phyloP scores from a whole-genome alignment of 805 yeast species.

The Schwanniomyces pseudopolymorphus region DNA sequence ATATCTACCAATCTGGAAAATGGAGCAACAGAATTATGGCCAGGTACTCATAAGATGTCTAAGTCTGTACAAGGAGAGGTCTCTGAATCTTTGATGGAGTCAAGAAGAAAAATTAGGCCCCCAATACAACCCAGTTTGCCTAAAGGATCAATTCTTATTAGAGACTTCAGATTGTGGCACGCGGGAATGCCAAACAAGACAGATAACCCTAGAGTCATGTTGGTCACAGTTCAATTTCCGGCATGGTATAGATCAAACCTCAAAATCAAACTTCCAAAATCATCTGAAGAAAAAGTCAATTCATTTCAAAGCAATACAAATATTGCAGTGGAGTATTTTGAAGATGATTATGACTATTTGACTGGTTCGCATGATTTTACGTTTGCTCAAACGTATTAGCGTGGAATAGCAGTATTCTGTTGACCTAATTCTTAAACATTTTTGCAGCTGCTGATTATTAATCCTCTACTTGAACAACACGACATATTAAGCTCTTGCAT shows the following conservation, averaged over 20 bases:
- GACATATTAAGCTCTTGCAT: too few relatives aligned
- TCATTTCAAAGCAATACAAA: neutral
- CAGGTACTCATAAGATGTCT: neutral
- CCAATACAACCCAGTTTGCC: neutral
- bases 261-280: neutral
- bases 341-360: neutral
- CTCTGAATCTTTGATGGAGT: neutral
- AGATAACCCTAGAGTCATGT: neutral
- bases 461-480: too few relatives aligned
- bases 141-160: neutral
- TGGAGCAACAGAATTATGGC: neutral
- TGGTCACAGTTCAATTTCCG: neutral
- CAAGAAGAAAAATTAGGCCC: neutral
- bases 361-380: neutral
- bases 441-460: too few relatives aligned
- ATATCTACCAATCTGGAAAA: neutral
- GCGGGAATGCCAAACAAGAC: neutral
- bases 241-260: neutral
- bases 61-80: neutral
- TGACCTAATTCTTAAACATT: too few relatives aligned
- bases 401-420: too few relatives aligned
- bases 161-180: constrained; percentile 1
- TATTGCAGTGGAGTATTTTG: neutral
- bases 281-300: neutral
- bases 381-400: neutral